Evolutionary conservation across 768 basidiomycete species (phyloP).

Genomic region (Serendipita vermifera): DNA sequence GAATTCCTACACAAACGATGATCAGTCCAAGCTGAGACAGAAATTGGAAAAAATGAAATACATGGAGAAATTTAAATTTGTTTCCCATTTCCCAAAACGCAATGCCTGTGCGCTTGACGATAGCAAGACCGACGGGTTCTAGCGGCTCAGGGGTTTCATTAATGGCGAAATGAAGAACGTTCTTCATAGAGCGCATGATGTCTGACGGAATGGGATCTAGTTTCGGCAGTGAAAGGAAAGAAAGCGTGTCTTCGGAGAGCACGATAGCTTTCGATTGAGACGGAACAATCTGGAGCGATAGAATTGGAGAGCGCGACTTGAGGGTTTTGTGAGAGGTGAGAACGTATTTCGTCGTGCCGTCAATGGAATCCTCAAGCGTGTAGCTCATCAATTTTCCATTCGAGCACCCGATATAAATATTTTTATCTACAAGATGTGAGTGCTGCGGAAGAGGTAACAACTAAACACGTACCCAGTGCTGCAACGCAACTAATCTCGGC

Average conservation of each 20-base stretch:
- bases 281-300: neutral
- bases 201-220: neutral
- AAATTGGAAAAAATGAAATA: neutral
- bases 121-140: neutral
- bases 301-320: neutral
- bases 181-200: neutral
- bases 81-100: neutral
- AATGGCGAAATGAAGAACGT: neutral
- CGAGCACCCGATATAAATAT: conserved; percentile 3
- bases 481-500: too few relatives aligned
- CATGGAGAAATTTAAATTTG: neutral
- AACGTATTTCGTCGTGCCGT: neutral
- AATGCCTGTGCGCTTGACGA: neutral
- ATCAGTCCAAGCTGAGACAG: neutral
- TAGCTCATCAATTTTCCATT: neutral
- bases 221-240: neutral
- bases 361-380: neutral
- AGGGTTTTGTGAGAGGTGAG: neutral
- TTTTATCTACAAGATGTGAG: neutral
- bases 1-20: neutral
- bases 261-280: neutral
- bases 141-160: neutral
- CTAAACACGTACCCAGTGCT: too few relatives aligned
- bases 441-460: too few relatives aligned
- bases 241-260: neutral